Conservation (phyloP, 1,284 basidiomycete species). For the Papiliotrema fonsecae region DNA sequence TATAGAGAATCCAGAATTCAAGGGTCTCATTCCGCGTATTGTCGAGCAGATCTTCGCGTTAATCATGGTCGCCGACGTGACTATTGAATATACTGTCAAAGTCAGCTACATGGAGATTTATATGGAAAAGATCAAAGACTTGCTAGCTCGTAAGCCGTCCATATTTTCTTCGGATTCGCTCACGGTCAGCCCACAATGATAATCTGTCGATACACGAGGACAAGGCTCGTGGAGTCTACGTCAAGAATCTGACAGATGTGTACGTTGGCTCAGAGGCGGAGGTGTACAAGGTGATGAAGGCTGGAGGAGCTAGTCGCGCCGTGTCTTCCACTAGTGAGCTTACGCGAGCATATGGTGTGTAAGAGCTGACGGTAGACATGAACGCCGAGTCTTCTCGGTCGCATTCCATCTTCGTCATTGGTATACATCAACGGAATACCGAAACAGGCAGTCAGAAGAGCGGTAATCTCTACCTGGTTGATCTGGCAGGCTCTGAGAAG, state of each 20-base stretch:
- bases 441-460: slow-evolving; percentile 94
- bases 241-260: slow-evolving; percentile 95
- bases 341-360: not conserved
- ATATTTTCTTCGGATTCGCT: not conserved
- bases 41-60: slow-evolving; percentile 99
- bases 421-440: slow-evolving; percentile 93
- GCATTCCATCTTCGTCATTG: slow-evolving; percentile 98
- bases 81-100: slow-evolving; percentile 97
- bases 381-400: slow-evolving; percentile 99
- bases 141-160: slow-evolving; percentile 77
- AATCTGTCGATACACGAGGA: slow-evolving; percentile 99
- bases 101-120: slow-evolving; percentile 99
- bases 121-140: slow-evolving; percentile 91
- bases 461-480: slow-evolving; percentile 95
- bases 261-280: slow-evolving; percentile 96
- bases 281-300: slow-evolving; percentile 98
- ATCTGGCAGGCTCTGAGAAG: slow-evolving; percentile 98
- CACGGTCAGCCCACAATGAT: slow-evolving; percentile 80
- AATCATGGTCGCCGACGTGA: slow-evolving; percentile 90
- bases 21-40: slow-evolving; percentile 96
- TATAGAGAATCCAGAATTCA: slow-evolving; percentile 85
- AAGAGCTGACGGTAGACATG: slow-evolving; percentile 68
- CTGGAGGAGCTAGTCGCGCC: slow-evolving; percentile 83
- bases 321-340: slow-evolving; percentile 89
- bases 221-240: slow-evolving; percentile 95